Evolutionary conservation across 768 basidiomycete species (phyloP).

Genomic region (Dioszegia crocea): DNA sequence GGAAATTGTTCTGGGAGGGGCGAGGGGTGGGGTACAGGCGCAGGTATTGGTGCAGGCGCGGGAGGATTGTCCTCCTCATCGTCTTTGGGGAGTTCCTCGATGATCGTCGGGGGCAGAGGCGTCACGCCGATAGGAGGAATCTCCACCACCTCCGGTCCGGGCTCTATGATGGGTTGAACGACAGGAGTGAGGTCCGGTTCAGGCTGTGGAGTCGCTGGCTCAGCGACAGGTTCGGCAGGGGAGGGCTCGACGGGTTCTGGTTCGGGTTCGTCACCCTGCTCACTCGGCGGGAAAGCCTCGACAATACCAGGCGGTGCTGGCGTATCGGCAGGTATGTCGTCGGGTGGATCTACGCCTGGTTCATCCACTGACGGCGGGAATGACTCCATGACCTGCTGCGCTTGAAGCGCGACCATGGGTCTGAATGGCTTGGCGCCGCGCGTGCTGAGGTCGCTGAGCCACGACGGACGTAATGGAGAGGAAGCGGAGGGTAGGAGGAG

Average conservation of each 20-base stretch:
- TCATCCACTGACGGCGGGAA: neutral
- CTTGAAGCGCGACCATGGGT: neutral
- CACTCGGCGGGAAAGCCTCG: neutral
- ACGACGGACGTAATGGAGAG: neutral
- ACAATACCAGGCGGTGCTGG: neutral
- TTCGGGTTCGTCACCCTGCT: too few relatives aligned
- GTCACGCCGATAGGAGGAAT: too few relatives aligned
- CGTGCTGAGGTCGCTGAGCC: neutral
- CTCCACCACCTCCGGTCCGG: neutral
- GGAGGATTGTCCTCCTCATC: neutral
- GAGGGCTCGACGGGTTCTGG: too few relatives aligned
- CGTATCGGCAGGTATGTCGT: neutral
- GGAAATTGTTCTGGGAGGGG: too few relatives aligned
- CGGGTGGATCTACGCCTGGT: neutral
- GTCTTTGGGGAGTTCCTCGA: too few relatives aligned
- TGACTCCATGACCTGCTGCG: neutral
- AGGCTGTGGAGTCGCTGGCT: neutral
- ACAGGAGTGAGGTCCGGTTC: neutral
- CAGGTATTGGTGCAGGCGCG: neutral
- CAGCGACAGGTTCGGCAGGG: too few relatives aligned
- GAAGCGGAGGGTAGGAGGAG: neutral
- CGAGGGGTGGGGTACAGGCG: too few relatives aligned
- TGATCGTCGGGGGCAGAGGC: too few relatives aligned
- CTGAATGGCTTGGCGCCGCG: neutral
- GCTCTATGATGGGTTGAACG: too few relatives aligned